phyloP scores from a whole-genome alignment of 768 basidiomycete genomes.

The Lactarius vividus region DNA sequence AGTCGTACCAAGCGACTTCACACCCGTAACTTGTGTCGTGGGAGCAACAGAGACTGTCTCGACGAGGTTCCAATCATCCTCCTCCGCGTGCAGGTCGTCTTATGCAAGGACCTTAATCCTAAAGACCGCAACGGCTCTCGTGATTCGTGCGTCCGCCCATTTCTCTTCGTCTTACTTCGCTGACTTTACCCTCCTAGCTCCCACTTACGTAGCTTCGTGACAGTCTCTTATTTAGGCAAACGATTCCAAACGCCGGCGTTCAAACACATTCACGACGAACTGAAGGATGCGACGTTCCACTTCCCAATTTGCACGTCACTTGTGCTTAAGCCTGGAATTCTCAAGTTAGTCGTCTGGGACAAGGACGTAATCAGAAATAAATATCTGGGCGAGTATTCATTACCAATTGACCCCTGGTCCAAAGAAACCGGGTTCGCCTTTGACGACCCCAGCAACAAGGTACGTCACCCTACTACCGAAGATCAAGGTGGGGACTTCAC shows the following conservation, averaged over 20 bases:
- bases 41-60: background rate
- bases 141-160: background rate
- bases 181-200: background rate
- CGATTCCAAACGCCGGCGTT: slow-evolving; percentile 39
- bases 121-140: background rate
- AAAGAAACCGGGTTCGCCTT: background rate
- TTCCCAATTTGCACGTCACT: background rate
- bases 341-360: background rate
- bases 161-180: background rate
- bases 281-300: background rate
- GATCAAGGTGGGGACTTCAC: background rate
- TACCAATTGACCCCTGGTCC: background rate
- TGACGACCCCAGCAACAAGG: background rate
- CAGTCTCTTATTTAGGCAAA: background rate
- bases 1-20: background rate
- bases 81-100: background rate
- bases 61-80: background rate
- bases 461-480: background rate
- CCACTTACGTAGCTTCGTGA: background rate
- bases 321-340: background rate
- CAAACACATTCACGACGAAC: slow-evolving; percentile 37
- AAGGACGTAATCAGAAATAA: background rate
- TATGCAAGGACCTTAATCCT: background rate
- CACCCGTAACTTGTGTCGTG: background rate
- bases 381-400: background rate